Conservation (phyloP, 148 eudicot species). For the Persicaria tinctoria region DNA sequence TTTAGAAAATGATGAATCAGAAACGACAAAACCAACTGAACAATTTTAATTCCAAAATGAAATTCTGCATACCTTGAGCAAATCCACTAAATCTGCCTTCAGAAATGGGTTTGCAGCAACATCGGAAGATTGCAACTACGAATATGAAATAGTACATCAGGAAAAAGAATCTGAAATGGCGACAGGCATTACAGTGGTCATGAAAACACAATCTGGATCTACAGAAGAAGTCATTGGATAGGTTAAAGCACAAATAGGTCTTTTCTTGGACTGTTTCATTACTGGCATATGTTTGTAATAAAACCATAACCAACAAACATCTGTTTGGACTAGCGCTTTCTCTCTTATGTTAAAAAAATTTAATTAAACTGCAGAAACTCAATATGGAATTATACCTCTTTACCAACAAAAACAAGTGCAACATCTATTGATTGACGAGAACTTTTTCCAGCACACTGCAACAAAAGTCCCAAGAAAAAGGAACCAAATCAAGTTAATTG, state of each 20-base stretch:
- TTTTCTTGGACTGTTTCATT: neutral
- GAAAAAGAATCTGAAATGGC: neutral
- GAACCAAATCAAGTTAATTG: neutral
- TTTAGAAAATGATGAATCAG: slow-evolving; percentile 7
- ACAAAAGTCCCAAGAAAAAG: slow-evolving; percentile 13
- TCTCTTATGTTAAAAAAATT: neutral
- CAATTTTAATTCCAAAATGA: neutral
- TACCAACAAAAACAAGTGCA: slow-evolving; percentile 76
- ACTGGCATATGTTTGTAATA: neutral
- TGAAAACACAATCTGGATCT: neutral
- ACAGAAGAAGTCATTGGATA: neutral
- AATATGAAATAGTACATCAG: neutral
- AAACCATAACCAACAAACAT: neutral
- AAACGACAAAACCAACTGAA: neutral
- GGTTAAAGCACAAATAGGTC: neutral
- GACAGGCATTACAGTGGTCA: neutral
- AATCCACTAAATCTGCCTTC: slow-evolving; percentile 31
- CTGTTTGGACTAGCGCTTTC: neutral
- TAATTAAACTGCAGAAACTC: neutral
- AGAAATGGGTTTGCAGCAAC: slow-evolving; percentile 18
- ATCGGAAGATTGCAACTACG: slow-evolving; percentile 57
- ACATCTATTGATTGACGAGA: slow-evolving; percentile 42
- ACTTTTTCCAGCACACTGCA: slow-evolving; percentile 55
- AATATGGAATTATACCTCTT: slow-evolving; percentile 42
- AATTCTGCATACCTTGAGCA: slow-evolving; percentile 57